These are phyloP conservation scores for Polychaeton citri DNA, from an alignment of 2,329 filamentous ascomycete species.

Conservation along the genomic window DNA sequence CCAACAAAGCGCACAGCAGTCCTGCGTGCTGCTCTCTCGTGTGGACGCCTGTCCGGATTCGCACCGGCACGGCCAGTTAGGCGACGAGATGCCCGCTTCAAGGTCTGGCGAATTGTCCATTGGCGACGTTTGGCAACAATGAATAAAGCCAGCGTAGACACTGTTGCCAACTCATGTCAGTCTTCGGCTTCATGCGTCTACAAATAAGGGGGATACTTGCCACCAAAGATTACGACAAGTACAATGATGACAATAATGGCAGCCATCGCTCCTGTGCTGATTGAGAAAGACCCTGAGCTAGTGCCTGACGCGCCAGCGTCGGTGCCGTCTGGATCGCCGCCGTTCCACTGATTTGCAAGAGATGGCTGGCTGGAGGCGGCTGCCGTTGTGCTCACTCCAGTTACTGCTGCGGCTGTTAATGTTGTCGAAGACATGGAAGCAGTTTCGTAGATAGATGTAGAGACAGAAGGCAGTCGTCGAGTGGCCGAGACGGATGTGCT, in stretches of 20 bases:
- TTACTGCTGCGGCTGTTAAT: neutral
- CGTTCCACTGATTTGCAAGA: neutral
- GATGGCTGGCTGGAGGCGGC: neutral
- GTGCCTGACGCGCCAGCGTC: conserved; percentile 52
- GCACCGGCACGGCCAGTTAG: too few species aligned
- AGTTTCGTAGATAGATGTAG: too few species aligned
- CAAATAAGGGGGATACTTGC: too few species aligned
- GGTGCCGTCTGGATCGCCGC: conserved; percentile 11
- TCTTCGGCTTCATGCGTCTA: too few species aligned
- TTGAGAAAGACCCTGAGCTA: conserved; percentile 33
- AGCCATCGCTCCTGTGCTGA: conserved; percentile 57
- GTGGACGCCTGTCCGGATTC: too few species aligned
- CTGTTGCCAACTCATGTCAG: too few species aligned
- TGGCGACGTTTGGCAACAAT: conserved; percentile 73
- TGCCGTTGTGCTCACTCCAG: neutral
- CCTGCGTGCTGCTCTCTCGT: conserved; percentile 45
- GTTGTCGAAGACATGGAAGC: neutral
- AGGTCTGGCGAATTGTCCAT: conserved; percentile 62
- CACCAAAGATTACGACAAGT: conserved; percentile 46
- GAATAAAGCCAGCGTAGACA: conserved; percentile 54
- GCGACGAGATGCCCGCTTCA: too few species aligned
- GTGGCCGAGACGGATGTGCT: too few species aligned
- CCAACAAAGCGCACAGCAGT: conserved; percentile 24
- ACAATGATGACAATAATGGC: conserved; percentile 64
- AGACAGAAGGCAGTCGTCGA: too few species aligned